phyloP scores from a whole-genome alignment of 306 rosid genomes.

The Vigna hirtella region DNA sequence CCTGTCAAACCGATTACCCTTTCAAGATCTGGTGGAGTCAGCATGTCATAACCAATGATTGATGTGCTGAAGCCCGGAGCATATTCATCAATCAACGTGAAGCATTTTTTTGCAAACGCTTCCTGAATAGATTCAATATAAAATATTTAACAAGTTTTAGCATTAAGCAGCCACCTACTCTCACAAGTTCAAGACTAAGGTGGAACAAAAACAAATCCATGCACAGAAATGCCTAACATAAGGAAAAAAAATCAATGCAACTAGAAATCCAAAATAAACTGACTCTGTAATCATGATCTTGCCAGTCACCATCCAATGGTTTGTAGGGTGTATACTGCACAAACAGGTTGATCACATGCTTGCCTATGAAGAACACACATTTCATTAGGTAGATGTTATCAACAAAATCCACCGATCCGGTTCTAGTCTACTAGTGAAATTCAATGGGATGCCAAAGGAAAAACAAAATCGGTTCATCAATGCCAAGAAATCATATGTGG shows the following conservation, averaged over 20 bases:
- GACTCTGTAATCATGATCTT: constrained; percentile 75
- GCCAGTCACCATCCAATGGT: constrained; percentile 87
- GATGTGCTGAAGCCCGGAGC: constrained; percentile 91
- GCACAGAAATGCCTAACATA: background rate
- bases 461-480: constrained; percentile 6
- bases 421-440: background rate
- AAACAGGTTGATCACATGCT: constrained; percentile 91
- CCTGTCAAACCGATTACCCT: constrained; percentile 93
- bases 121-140: constrained; percentile 57
- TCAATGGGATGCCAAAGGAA: constrained; percentile 22
- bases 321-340: constrained; percentile 91
- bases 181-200: background rate
- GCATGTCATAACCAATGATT: constrained; percentile 82
- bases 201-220: constrained; percentile 22
- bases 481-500: constrained; percentile 5
- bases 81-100: constrained; percentile 81
- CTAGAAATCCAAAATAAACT: constrained; percentile 46
- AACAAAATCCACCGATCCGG: background rate
- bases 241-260: background rate
- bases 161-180: background rate
- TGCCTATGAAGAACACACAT: constrained; percentile 57
- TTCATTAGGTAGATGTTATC: constrained; percentile 25
- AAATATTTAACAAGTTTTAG: constrained; percentile 27
- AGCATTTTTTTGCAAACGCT: constrained; percentile 75
- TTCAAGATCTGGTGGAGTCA: constrained; percentile 97